phyloP scores from a whole-genome alignment of 2,329 filamentous ascomycete genomes.

The Didymella pinodella region DNA sequence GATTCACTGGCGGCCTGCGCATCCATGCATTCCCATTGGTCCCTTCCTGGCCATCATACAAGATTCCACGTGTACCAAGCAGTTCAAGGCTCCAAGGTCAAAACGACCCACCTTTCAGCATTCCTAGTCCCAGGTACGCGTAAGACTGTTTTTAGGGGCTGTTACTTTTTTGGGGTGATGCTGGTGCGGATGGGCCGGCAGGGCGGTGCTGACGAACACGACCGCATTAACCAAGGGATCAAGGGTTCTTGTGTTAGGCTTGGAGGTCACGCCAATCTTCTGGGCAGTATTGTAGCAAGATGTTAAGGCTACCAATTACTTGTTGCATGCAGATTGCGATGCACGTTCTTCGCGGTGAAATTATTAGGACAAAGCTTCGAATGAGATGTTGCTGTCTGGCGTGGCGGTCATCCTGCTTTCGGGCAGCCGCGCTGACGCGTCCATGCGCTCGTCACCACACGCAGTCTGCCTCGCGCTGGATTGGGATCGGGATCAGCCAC shows the following conservation, averaged over 20 bases:
- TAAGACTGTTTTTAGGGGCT: constrained; percentile 1
- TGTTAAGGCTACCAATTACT: neutral
- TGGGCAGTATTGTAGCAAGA: neutral
- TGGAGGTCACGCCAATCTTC: neutral
- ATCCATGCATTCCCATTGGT: constrained; percentile 3
- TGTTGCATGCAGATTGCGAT: too few relatives aligned
- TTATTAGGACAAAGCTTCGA: too few relatives aligned
- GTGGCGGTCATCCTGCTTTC: neutral
- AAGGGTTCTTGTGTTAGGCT: neutral
- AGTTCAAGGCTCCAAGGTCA: constrained; percentile 2
- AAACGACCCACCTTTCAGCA: constrained; percentile 5
- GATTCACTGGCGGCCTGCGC: too few relatives aligned
- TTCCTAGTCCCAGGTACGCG: constrained; percentile 18
- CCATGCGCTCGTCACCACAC: constrained; percentile 2
- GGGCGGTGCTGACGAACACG: constrained; percentile 16
- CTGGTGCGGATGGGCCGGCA: constrained; percentile 10
- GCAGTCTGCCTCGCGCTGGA: neutral
- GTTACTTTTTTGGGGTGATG: neutral
- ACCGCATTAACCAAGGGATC: neutral
- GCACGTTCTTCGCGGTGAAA: too few relatives aligned
- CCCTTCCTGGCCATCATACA: neutral
- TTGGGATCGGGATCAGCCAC: constrained; percentile 6
- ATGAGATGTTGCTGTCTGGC: too few relatives aligned
- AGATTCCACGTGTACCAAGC: constrained; percentile 12
- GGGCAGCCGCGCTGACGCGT: constrained; percentile 9